phyloP scores from a whole-genome alignment of 164 flowering plant species.

The Taxillus chinensis region DNA sequence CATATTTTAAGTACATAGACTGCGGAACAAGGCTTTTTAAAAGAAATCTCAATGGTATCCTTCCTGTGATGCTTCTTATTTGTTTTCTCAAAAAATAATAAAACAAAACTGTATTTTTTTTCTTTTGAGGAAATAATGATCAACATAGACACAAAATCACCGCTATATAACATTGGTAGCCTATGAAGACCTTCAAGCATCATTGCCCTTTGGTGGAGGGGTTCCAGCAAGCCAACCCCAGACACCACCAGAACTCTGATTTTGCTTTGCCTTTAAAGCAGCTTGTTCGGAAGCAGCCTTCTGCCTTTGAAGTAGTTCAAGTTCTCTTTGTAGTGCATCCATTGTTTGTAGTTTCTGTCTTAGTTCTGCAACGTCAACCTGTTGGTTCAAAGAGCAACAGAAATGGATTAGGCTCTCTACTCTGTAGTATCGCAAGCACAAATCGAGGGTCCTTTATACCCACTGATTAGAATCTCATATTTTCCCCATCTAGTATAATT shows the following conservation, averaged over 20 bases:
- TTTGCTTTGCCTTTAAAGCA: constrained; percentile 61
- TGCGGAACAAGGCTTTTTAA: no score
- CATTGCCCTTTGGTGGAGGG: constrained; percentile 33
- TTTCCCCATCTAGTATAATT: no score
- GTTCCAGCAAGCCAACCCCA: constrained; percentile 98
- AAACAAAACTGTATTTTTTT: background rate
- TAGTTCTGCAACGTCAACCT: constrained; percentile 98
- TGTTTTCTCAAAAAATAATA: background rate
- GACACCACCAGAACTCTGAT: constrained; percentile 78
- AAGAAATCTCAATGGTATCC: background rate
- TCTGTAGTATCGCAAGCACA: background rate
- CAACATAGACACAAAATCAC: background rate
- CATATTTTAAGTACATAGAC: no score
- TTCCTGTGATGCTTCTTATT: background rate
- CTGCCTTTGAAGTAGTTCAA: constrained; percentile 84
- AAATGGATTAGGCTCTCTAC: background rate
- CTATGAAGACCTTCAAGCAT: constrained; percentile 18
- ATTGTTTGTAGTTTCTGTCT: constrained; percentile 79
- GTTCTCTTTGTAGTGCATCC: constrained; percentile 81
- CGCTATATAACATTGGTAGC: background rate
- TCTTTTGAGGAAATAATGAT: background rate
- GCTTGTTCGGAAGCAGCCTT: constrained; percentile 92
- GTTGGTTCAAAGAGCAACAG: constrained; percentile 12
- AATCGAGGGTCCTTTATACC: no score
- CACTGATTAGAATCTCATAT: no score